These are phyloP conservation scores for Ceratobasidium sp. DNA, from an alignment of 1,284 basidiomycete species.

Conservation along the genomic window DNA sequence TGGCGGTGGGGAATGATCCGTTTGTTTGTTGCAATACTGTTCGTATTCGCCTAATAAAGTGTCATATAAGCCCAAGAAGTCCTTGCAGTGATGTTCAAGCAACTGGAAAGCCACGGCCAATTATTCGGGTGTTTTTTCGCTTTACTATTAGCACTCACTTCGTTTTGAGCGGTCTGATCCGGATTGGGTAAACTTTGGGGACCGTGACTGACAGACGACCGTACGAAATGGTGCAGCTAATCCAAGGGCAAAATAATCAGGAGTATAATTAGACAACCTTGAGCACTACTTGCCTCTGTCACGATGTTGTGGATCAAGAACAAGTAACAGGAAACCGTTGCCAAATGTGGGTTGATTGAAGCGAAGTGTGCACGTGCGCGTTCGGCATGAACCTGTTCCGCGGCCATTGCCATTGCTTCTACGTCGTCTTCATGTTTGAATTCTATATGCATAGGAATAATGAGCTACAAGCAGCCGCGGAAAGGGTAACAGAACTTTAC, in stretches of 20 bases:
- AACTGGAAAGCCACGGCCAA: not conserved
- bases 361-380: not conserved
- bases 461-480: not conserved
- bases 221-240: too few species aligned
- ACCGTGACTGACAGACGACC: too few species aligned
- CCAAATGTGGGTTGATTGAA: not conserved
- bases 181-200: not conserved
- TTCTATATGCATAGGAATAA: not conserved
- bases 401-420: not conserved
- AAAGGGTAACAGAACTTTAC: not conserved
- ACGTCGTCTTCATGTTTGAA: conserved; percentile 8
- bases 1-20: not conserved
- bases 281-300: too few species aligned
- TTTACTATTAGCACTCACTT: not conserved
- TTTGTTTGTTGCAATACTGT: not conserved
- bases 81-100: not conserved
- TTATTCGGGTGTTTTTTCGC: not conserved
- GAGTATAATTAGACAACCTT: too few species aligned
- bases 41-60: not conserved
- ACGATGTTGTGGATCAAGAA: too few species aligned
- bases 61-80: not conserved
- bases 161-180: not conserved
- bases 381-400: not conserved
- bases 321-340: too few species aligned
- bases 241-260: too few species aligned